A percentile compares a stretch with the other conserved stretches of the same genome.
Evolutionary conservation across 192 early-diverging fungal species (phyloP).

Genomic region (Coemansia sp.): DNA sequence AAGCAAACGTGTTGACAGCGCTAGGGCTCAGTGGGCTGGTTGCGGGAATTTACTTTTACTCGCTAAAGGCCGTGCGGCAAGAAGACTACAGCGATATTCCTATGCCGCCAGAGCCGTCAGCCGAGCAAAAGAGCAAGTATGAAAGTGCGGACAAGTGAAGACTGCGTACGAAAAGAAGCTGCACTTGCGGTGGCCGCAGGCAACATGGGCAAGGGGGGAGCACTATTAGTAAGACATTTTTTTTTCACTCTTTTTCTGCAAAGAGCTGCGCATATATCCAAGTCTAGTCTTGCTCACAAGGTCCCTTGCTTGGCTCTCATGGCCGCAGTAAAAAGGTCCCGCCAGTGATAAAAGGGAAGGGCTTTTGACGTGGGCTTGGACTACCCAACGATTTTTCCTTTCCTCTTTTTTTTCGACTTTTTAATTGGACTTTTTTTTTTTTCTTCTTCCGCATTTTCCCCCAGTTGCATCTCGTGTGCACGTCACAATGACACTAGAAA

Average conservation of each 20-base stretch:
- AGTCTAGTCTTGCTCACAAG: background rate
- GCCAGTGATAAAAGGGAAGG: background rate
- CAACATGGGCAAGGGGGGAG: background rate
- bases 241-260: background rate
- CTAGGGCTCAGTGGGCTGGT: slow-evolving; percentile 14
- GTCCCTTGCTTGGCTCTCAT: background rate
- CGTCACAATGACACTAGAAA: background rate
- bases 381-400: background rate
- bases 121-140: slow-evolving; percentile 31
- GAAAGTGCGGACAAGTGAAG: background rate
- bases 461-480: background rate
- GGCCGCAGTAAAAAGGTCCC: background rate
- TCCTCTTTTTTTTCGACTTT: background rate
- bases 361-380: background rate
- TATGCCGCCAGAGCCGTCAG: slow-evolving; percentile 54
- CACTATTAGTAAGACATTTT: background rate
- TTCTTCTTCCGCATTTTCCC: background rate
- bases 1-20: slow-evolving; percentile 28
- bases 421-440: background rate
- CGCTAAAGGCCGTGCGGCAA: slow-evolving; percentile 70
- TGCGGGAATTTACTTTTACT: slow-evolving; percentile 59
- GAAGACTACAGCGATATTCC: slow-evolving; percentile 76
- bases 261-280: background rate
- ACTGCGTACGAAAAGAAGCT: background rate
- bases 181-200: background rate